Percentiles rank a stretch among this genome's conserved stretches.
Evolutionary conservation across 129 eudicot genomes (phyloP).

Genomic region (Kitagawia praeruptora): DNA sequence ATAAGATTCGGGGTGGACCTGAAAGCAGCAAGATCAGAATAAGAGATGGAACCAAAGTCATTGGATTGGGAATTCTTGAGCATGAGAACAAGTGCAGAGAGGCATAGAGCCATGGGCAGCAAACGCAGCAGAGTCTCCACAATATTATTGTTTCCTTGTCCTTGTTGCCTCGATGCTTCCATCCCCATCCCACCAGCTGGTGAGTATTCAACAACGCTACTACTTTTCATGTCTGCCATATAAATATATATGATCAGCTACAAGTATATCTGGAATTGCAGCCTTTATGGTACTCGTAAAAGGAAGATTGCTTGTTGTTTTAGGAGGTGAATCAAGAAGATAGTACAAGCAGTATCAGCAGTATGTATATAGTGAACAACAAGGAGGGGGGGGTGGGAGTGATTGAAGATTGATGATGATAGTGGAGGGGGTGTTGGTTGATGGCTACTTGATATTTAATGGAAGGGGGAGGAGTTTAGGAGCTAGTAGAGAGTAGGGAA

Average conservation of each 20-base stretch:
- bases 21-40: constrained; percentile 80
- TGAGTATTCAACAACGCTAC: not conserved
- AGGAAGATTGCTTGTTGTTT: no score
- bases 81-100: constrained; percentile 68
- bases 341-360: no score
- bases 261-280: no score
- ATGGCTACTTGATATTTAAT: no score
- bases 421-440: no score
- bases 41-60: constrained; percentile 70
- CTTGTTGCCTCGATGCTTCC: not conserved
- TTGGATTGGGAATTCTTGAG: constrained; percentile 62
- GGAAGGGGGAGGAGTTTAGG: not conserved
- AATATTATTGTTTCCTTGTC: constrained; percentile 14
- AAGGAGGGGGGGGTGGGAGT: no score
- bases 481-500: no score
- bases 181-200: not conserved
- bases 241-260: no score
- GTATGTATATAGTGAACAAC: no score
- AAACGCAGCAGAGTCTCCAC: constrained; percentile 69
- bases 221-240: not conserved
- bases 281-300: no score
- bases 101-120: constrained; percentile 61
- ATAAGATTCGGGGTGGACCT: constrained; percentile 23
- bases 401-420: no score
- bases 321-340: no score